Evolutionary conservation across 2,329 filamentous ascomycete genomes (phyloP), one percentile per base, ranked within the genome.

Genomic region (Fusarium succisae): DNA sequence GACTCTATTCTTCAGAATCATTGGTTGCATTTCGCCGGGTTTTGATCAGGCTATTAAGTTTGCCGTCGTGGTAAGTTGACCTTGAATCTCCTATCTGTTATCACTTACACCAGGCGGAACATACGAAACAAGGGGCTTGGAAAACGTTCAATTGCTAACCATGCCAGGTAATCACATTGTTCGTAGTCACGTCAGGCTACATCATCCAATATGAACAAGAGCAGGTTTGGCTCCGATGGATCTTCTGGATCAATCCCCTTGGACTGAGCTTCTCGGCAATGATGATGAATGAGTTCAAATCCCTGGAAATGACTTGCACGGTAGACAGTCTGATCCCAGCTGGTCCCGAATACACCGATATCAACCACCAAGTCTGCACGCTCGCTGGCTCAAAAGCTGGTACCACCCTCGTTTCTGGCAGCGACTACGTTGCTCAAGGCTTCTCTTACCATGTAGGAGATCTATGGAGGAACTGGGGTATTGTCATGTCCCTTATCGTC

Each of bases 11-110:
- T 95, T 95, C 85, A 86, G 93, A 67, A 93, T 92, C 6, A 86
- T 95, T 5, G 93, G 92, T 12, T 94, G 91, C 68, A 68, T 93
- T 18, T 94, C 92, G 67, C 92, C 93, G 0, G 93, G 94, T 77
- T 97, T 97, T 66, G 93, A 97, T 79, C 93, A 93, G 48, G 95
- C 95, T 7, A 93, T 95, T 81, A 95, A 95, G 81, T 92, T 94
- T 63, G 93, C 93, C 12, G 91, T 94, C 10, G 87, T 94, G 2
- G 88, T 94, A 59, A 63, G 59, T 57, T 44, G 3, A 39, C 20
- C 22, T n/a, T 18, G 26, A 30, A 39, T 54, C 37, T 26, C 9
- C 15, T 12, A 37, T 54, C 14, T 54, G 8, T 18, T 37, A 6
- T 26, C 17, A 37, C 24, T 41, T 54, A 28, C 24, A 54, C 32